Percentiles rank a stretch among this genome's conserved stretches.
Evolutionary conservation across 2,329 filamentous ascomycete species (phyloP).

Genomic region (Colletotrichum godetiae): DNA sequence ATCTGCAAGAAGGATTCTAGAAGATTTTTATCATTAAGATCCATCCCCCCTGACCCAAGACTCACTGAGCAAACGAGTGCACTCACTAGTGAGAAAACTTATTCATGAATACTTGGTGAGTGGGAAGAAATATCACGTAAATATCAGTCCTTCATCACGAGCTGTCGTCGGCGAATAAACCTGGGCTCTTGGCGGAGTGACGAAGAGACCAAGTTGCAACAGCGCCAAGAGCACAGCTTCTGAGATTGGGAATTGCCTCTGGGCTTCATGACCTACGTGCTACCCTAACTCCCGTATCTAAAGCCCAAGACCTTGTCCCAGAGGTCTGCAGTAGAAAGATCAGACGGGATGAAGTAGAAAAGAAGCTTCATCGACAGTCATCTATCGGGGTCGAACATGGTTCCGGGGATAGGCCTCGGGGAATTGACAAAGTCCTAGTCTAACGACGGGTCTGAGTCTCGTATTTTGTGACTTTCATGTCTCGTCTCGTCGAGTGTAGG

Average conservation of each 20-base stretch:
- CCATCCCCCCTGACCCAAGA: neutral
- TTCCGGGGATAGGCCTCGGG: conserved; percentile 17
- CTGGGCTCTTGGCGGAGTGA: neutral
- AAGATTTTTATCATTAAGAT: neutral
- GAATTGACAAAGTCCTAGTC: neutral
- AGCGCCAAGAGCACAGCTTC: neutral
- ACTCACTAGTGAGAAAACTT: neutral
- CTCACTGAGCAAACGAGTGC: neutral
- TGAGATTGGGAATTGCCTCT: neutral
- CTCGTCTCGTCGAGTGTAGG: neutral
- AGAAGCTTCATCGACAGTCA: neutral
- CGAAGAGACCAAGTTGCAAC: neutral
- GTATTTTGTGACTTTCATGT: neutral
- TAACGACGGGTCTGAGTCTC: neutral
- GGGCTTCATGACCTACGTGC: neutral
- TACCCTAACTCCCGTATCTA: neutral
- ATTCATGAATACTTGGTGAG: neutral
- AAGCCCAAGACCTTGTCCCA: neutral
- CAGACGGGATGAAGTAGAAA: neutral
- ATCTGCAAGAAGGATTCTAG: neutral
- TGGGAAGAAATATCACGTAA: too few species aligned
- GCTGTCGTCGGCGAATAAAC: neutral
- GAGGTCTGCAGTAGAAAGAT: neutral
- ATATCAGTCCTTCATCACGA: neutral
- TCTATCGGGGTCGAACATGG: neutral